Percentiles rank a stretch among this genome's conserved stretches.
Conservation (phyloP, 768 basidiomycete species). For the Amanita molliuscula region DNA sequence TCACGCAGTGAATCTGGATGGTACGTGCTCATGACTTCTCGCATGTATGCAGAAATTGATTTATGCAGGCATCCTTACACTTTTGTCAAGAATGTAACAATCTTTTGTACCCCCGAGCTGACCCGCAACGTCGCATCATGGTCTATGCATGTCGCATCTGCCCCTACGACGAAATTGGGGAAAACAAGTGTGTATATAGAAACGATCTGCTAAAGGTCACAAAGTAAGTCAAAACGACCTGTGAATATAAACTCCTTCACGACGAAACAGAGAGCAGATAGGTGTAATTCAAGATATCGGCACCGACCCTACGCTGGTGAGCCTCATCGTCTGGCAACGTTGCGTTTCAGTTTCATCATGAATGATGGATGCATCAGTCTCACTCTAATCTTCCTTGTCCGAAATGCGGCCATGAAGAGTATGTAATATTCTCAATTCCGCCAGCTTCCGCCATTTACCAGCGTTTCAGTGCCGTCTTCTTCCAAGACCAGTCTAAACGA, state of each 20-base stretch:
- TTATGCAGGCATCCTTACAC: constrained; percentile 62
- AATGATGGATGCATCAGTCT: constrained; percentile 35
- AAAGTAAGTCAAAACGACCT: constrained; percentile 43
- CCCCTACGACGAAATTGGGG: constrained; percentile 71
- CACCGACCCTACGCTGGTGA: constrained; percentile 79
- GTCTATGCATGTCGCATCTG: constrained; percentile 91
- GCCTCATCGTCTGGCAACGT: constrained; percentile 10
- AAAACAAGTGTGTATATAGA: constrained; percentile 84
- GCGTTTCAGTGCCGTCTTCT: constrained; percentile 72
- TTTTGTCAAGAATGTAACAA: constrained; percentile 97
- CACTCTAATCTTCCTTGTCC: constrained; percentile 82
- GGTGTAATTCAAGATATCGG: constrained; percentile 86
- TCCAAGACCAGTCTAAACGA: constrained; percentile 95
- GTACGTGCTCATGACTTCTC: neutral
- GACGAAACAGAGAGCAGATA: constrained; percentile 66
- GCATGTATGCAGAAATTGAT: neutral
- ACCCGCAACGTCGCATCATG: constrained; percentile 75
- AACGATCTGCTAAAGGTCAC: constrained; percentile 92
- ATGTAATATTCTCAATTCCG: constrained; percentile 15
- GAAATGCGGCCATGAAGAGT: constrained; percentile 76
- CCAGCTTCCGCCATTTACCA: neutral
- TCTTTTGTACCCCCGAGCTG: constrained; percentile 87
- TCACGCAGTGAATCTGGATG: neutral
- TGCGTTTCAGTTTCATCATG: neutral
- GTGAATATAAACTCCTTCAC: constrained; percentile 4